Evolutionary conservation across 495 filamentous ascomycete genomes (phyloP).

Genomic region (Neurospora cerealis): DNA sequence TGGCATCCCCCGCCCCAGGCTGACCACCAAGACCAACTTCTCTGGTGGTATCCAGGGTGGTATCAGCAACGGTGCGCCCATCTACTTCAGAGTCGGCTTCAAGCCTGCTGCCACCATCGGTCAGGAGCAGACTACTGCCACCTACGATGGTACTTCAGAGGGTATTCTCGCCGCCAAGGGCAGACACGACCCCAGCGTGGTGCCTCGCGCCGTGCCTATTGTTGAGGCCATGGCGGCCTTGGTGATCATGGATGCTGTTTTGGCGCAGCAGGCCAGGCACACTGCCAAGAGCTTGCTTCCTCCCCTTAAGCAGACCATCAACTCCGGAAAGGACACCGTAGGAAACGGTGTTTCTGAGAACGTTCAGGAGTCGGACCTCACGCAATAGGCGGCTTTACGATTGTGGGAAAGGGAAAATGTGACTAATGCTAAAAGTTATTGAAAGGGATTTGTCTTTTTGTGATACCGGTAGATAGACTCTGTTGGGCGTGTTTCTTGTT

Average conservation of each 20-base stretch:
- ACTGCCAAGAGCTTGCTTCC: conserved; percentile 44
- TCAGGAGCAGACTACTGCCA: conserved; percentile 76
- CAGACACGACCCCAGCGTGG: conserved; percentile 90
- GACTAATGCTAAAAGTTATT: neutral
- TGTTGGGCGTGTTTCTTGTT: neutral
- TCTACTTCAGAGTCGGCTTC: conserved; percentile 95
- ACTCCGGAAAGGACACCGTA: conserved; percentile 8
- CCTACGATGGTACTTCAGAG: conserved; percentile 58
- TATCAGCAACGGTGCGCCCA: conserved; percentile 86
- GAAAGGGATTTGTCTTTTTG: neutral
- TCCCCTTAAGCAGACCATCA: conserved; percentile 30
- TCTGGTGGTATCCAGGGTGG: conserved; percentile 94
- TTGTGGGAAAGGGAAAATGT: neutral
- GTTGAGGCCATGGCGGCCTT: conserved; percentile 94
- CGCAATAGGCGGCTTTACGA: neutral
- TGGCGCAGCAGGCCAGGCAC: conserved; percentile 72
- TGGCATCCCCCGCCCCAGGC: conserved; percentile 34
- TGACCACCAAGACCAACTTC: conserved; percentile 93
- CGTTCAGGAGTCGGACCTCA: neutral
- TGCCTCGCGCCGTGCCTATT: conserved; percentile 88
- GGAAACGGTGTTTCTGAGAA: conserved; percentile 22
- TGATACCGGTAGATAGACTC: neutral
- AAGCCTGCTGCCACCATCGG: conserved; percentile 95
- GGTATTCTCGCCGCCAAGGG: conserved; percentile 89
- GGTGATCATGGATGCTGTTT: conserved; percentile 82